A percentile compares a stretch with the other conserved stretches of the same genome.
phyloP scores from a whole-genome alignment of 1,284 basidiomycete genomes.

The Ustilago curta region DNA sequence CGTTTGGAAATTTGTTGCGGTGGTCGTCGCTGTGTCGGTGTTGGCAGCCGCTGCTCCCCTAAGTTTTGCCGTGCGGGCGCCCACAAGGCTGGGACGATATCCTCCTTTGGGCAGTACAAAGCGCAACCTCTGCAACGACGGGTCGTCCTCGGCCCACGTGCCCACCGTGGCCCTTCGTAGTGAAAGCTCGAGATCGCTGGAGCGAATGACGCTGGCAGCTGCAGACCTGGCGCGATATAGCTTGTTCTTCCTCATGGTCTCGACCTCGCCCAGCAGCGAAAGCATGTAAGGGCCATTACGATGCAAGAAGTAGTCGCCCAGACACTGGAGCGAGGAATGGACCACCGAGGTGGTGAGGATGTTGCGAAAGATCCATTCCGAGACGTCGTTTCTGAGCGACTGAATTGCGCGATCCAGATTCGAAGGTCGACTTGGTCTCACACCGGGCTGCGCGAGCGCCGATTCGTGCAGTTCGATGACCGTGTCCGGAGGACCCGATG shows the following conservation, averaged over 20 bases:
- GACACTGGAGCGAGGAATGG: conserved; percentile 78
- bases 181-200: conserved; percentile 53
- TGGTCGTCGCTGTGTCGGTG: not conserved
- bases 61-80: conserved; percentile 30
- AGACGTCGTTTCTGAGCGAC: conserved; percentile 78
- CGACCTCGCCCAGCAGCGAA: conserved; percentile 75
- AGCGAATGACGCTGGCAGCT: conserved; percentile 71
- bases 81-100: conserved; percentile 33
- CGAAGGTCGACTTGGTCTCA: conserved; percentile 36
- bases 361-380: conserved; percentile 91
- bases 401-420: conserved; percentile 60
- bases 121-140: conserved; percentile 40
- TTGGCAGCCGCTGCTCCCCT: conserved; percentile 18
- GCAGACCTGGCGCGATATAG: conserved; percentile 74
- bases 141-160: conserved; percentile 56
- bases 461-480: conserved; percentile 41
- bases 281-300: conserved; percentile 87
- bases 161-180: conserved; percentile 52
- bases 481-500: conserved; percentile 35
- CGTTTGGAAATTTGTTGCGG: not conserved
- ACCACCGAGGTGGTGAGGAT: conserved; percentile 85
- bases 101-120: conserved; percentile 44
- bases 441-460: conserved; percentile 16
- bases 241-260: conserved; percentile 77
- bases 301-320: conserved; percentile 77